Conservation (phyloP, 768 basidiomycete species). For the Tremella fuciformis region DNA sequence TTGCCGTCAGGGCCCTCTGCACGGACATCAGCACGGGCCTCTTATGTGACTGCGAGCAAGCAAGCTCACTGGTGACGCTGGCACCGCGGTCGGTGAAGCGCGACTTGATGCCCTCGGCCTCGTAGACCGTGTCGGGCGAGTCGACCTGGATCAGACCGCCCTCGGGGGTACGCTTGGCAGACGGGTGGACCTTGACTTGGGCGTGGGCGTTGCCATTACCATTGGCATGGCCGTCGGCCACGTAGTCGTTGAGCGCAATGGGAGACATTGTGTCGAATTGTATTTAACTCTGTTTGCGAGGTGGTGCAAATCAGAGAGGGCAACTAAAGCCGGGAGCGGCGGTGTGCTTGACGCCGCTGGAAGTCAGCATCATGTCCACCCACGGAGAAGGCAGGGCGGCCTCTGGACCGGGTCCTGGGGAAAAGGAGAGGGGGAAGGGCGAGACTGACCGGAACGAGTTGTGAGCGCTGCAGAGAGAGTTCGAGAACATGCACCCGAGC, state of each 20-base stretch:
- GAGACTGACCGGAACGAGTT: constrained; percentile 58
- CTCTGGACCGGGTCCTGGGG: no score
- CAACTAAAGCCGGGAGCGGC: constrained; percentile 63
- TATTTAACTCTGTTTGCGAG: constrained; percentile 25
- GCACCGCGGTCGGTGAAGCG: constrained; percentile 44
- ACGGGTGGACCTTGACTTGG: constrained; percentile 38
- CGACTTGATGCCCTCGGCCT: constrained; percentile 42
- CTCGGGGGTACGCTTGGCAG: constrained; percentile 43
- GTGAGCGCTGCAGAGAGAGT: constrained; percentile 84
- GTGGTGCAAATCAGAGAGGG: constrained; percentile 38
- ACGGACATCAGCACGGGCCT: constrained; percentile 8
- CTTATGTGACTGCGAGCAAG: constrained; percentile 54
- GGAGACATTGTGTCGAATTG: constrained; percentile 45
- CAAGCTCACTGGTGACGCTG: constrained; percentile 61
- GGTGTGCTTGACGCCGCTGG: constrained; percentile 83
- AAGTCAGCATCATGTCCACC: background rate
- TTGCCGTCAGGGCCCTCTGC: constrained; percentile 66
- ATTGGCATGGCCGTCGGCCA: constrained; percentile 30
- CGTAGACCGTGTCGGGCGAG: constrained; percentile 40
- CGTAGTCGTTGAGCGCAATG: constrained; percentile 39
- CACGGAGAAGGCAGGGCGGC: no score
- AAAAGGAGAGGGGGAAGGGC: constrained; percentile 5
- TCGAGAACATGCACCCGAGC: constrained; percentile 75
- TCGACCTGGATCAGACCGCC: constrained; percentile 50
- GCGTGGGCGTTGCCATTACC: constrained; percentile 33